A percentile compares a stretch with the other conserved stretches of the same genome.
phyloP scores from a whole-genome alignment of 352 stramenopile species.

The Globisporangium cylindrosporum region DNA sequence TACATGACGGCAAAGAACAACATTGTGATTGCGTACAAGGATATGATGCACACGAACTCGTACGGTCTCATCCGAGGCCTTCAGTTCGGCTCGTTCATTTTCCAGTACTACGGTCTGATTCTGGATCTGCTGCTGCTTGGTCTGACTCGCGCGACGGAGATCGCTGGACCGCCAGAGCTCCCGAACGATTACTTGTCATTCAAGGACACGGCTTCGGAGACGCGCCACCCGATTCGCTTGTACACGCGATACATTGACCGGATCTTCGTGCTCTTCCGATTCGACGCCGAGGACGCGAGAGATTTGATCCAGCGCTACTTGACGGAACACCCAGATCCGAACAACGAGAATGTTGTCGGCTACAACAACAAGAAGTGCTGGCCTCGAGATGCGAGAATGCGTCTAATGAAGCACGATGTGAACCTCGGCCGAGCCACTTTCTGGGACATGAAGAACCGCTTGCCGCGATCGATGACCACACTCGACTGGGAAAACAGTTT shows the following conservation, averaged over 20 bases:
- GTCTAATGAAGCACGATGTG: slow-evolving; percentile 99
- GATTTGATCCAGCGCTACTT: slow-evolving; percentile 99
- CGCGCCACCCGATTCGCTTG: slow-evolving; percentile 97
- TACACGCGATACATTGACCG: slow-evolving; percentile 99
- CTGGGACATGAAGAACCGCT: slow-evolving; percentile 99
- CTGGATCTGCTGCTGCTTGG: slow-evolving; percentile 98
- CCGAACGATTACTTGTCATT: slow-evolving; percentile 99
- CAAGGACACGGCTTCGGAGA: slow-evolving; percentile 97
- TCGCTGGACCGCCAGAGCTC: slow-evolving; percentile 95
- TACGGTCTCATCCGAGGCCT: slow-evolving; percentile 99
- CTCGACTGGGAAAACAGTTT: slow-evolving; percentile 99
- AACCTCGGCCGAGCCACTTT: slow-evolving; percentile 99
- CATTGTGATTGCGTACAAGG: slow-evolving; percentile 97
- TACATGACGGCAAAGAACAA: slow-evolving; percentile 99
- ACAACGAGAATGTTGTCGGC: slow-evolving; percentile 99
- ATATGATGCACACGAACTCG: slow-evolving; percentile 99
- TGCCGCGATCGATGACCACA: slow-evolving; percentile 97
- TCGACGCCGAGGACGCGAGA: slow-evolving; percentile 97
- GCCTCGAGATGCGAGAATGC: slow-evolving; percentile 99
- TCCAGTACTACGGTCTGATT: slow-evolving; percentile 99
- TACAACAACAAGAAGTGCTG: slow-evolving; percentile 99
- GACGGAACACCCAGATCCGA: slow-evolving; percentile 99
- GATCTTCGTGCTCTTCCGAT: slow-evolving; percentile 99
- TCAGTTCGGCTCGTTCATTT: slow-evolving; percentile 97
- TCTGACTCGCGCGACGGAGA: slow-evolving; percentile 97